These are phyloP conservation scores for Hypoxylon crocopeplum DNA, from an alignment of 495 filamentous ascomycete genomes.

Conservation along the genomic window DNA sequence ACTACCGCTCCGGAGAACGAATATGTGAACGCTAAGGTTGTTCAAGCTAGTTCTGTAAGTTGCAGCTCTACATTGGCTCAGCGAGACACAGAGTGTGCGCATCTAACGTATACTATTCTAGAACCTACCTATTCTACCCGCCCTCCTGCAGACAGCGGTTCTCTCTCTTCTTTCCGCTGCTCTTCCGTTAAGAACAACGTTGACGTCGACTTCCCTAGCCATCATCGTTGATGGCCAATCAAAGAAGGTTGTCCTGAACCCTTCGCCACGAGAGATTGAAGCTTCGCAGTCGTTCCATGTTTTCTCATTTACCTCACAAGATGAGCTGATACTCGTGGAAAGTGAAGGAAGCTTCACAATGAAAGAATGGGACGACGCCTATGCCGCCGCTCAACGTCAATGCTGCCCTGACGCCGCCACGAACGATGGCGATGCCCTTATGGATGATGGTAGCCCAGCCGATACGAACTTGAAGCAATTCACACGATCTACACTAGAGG, in stretches of 20 bases:
- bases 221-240: constrained; percentile 57
- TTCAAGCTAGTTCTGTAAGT: constrained; percentile 58
- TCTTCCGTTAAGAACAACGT: constrained; percentile 74
- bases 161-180: constrained; percentile 79
- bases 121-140: constrained; percentile 77
- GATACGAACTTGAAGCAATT: constrained; percentile 61
- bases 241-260: constrained; percentile 57
- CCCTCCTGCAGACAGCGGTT: constrained; percentile 73
- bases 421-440: constrained; percentile 49
- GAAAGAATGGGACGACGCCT: constrained; percentile 76
- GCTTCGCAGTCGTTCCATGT: constrained; percentile 74
- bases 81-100: constrained; percentile 23
- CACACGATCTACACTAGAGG: constrained; percentile 68
- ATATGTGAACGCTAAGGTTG: constrained; percentile 57
- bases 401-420: constrained; percentile 62
- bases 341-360: constrained; percentile 82
- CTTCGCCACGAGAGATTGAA: constrained; percentile 61
- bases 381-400: constrained; percentile 65
- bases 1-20: constrained; percentile 62
- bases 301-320: constrained; percentile 75
- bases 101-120: constrained; percentile 41
- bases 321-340: constrained; percentile 77
- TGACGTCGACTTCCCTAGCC: constrained; percentile 68
- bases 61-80: background rate
- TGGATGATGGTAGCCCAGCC: constrained; percentile 48